A percentile compares a stretch with the other conserved stretches of the same genome.
Conservation (phyloP, 2,329 filamentous ascomycete genomes). For the Geosmithia putterillii region DNA sequence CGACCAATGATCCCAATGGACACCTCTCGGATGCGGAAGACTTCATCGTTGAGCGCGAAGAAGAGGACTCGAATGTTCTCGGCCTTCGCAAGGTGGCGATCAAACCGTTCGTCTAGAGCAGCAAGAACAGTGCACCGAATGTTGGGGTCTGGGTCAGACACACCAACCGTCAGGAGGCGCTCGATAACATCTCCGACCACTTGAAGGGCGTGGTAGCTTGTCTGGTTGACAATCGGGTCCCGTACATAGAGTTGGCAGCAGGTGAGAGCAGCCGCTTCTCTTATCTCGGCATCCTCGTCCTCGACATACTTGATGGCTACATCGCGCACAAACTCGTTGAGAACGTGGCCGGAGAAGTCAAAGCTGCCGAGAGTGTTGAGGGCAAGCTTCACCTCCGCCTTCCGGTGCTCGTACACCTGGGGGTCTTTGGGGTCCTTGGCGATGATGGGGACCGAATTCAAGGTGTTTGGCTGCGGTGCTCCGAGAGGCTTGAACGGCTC, state of each 20-base stretch:
- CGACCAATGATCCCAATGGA: slow-evolving; percentile 95
- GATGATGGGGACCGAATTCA: slow-evolving; percentile 69
- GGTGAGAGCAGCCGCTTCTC: slow-evolving; percentile 87
- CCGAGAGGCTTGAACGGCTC: slow-evolving; percentile 87
- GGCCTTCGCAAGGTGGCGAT: slow-evolving; percentile 90
- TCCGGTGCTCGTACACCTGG: slow-evolving; percentile 65
- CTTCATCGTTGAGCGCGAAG: slow-evolving; percentile 88
- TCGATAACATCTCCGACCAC: slow-evolving; percentile 98
- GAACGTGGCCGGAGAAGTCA: slow-evolving; percentile 81
- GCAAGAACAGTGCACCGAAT: slow-evolving; percentile 82
- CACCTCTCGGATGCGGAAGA: slow-evolving; percentile 85
- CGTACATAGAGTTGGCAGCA: slow-evolving; percentile 96
- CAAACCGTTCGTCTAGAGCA: slow-evolving; percentile 86
- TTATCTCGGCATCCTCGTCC: slow-evolving; percentile 84
- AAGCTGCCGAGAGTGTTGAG: slow-evolving; percentile 96
- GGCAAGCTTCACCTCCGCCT: slow-evolving; percentile 82
- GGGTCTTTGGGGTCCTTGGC: slow-evolving; percentile 80
- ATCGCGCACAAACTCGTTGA: slow-evolving; percentile 98
- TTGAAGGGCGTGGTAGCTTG: slow-evolving; percentile 90
- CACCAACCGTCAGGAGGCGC: slow-evolving; percentile 85
- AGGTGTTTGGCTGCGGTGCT: slow-evolving; percentile 72
- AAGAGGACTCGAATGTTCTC: slow-evolving; percentile 96
- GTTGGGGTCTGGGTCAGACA: slow-evolving; percentile 80
- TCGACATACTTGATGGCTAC: slow-evolving; percentile 98
- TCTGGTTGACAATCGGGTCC: slow-evolving; percentile 96